A percentile compares a stretch with the other conserved stretches of the same genome.
phyloP scores from a whole-genome alignment of 805 yeast genomes.

The Candida multigemmis region DNA sequence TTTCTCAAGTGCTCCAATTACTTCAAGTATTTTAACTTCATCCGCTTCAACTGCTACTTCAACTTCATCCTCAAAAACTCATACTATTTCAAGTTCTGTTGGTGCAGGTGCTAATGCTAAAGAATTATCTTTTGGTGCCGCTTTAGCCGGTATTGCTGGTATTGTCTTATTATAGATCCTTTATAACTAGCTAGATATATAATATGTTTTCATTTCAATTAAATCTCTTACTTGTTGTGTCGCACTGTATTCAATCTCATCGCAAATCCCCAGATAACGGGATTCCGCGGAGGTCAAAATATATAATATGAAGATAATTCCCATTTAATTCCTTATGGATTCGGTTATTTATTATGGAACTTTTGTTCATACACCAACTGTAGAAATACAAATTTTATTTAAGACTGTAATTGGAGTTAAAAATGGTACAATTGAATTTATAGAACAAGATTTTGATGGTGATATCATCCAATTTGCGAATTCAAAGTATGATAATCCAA shows the following conservation, averaged over 20 bases:
- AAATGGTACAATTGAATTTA: slow-evolving; percentile 43
- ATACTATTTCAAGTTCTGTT: slow-evolving; percentile 1
- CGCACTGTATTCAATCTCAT: slow-evolving; percentile 2
- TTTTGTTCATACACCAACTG: slow-evolving; percentile 61
- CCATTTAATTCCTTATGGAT: not conserved
- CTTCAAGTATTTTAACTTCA: slow-evolving; percentile 4
- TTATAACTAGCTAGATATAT: not conserved
- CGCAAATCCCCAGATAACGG: not conserved
- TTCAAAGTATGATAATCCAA: slow-evolving; percentile 1
- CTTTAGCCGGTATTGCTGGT: slow-evolving; percentile 29
- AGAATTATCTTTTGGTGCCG: slow-evolving; percentile 25
- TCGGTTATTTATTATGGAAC: slow-evolving; percentile 50
- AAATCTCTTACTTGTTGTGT: not conserved
- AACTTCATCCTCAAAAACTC: not conserved
- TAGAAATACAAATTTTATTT: slow-evolving; percentile 45
- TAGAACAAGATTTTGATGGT: slow-evolving; percentile 8
- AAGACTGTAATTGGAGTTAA: slow-evolving; percentile 60
- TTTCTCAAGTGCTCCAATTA: slow-evolving; percentile 2
- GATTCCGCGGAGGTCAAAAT: not conserved
- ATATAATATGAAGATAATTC: not conserved
- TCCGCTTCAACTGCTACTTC: slow-evolving; percentile 7
- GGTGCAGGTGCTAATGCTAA: slow-evolving; percentile 16
- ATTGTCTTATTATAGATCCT: slow-evolving; percentile 20
- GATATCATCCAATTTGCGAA: slow-evolving; percentile 1
- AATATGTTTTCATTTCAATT: not conserved